These are phyloP conservation scores for Selaginella moellendorffii DNA, from an alignment of 75 land plant genomes.

Conservation along the genomic window DNA sequence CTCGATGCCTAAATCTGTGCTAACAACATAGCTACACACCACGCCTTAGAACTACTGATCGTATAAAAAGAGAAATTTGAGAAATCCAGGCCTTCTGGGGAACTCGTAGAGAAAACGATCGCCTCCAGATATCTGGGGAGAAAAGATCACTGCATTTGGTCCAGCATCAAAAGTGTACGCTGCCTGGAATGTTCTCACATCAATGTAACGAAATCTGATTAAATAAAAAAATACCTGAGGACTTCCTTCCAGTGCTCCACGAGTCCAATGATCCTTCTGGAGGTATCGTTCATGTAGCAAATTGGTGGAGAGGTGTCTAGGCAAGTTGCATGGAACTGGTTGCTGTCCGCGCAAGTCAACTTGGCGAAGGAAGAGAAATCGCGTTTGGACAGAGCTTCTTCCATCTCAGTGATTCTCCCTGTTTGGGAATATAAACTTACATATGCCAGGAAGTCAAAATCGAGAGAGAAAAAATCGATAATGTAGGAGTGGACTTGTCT, in stretches of 20 bases:
- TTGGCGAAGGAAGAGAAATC: conserved; percentile 74
- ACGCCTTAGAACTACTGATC: too few species aligned
- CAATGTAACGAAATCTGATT: not conserved
- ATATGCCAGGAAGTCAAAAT: too few species aligned
- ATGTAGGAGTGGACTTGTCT: conserved; percentile 73
- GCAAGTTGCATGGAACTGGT: conserved; percentile 97
- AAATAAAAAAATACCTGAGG: conserved; percentile 60
- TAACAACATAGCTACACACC: conserved; percentile 80
- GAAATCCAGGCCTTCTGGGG: conserved; percentile 48
- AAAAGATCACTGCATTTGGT: conserved; percentile 85
- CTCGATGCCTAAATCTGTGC: conserved; percentile 51
- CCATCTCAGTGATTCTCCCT: conserved; percentile 80
- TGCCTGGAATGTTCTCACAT: conserved; percentile 31
- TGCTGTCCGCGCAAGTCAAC: conserved; percentile 82
- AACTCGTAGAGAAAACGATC: conserved; percentile 64
- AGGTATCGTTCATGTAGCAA: conserved; percentile 93
- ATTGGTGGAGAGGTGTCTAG: conserved; percentile 93
- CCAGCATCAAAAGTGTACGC: conserved; percentile 99
- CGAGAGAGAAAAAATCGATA: too few species aligned
- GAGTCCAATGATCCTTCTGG: conserved; percentile 73
- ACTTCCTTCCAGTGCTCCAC: conserved; percentile 89
- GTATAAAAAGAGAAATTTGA: too few species aligned
- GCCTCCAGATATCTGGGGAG: conserved; percentile 51
- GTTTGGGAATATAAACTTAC: conserved; percentile 8
- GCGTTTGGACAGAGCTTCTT: conserved; percentile 61